phyloP scores from a whole-genome alignment of 208 protist species.

The Wallacemonas rigidus region DNA sequence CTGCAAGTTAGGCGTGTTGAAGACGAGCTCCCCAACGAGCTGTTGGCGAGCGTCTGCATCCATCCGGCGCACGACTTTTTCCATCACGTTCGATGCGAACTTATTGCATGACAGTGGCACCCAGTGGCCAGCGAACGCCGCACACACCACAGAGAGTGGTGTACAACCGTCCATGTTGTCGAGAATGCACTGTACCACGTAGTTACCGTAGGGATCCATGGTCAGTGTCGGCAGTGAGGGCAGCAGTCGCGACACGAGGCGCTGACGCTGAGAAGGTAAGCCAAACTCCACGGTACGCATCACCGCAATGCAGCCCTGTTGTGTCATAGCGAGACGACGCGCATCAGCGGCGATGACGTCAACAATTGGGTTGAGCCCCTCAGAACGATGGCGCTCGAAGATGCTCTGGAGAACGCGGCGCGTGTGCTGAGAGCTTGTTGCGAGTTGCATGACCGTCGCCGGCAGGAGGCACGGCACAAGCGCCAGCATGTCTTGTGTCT shows the following conservation, averaged over 20 bases:
- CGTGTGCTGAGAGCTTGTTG: slow-evolving; percentile 64
- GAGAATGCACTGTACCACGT: slow-evolving; percentile 86
- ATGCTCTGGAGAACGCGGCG: slow-evolving; percentile 73
- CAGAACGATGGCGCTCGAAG: slow-evolving; percentile 66
- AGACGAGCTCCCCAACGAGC: slow-evolving; percentile 69
- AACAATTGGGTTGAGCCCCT: slow-evolving; percentile 57
- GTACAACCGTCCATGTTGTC: slow-evolving; percentile 57
- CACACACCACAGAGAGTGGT: slow-evolving; percentile 38
- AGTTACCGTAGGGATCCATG: slow-evolving; percentile 88
- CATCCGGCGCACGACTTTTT: slow-evolving; percentile 71
- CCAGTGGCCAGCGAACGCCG: slow-evolving; percentile 61
- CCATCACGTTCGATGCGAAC: slow-evolving; percentile 90
- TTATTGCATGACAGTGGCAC: slow-evolving; percentile 79
- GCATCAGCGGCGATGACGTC: slow-evolving; percentile 49
- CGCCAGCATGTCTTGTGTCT: slow-evolving; percentile 44
- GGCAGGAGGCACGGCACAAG: slow-evolving; percentile 47
- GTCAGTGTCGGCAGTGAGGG: slow-evolving; percentile 55
- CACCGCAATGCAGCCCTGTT: slow-evolving; percentile 86
- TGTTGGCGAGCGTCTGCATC: slow-evolving; percentile 30
- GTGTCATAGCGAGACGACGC: slow-evolving; percentile 49
- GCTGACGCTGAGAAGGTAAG: slow-evolving; percentile 45
- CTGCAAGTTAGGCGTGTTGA: slow-evolving; percentile 52
- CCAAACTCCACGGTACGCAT: slow-evolving; percentile 77
- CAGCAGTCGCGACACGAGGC: slow-evolving; percentile 58
- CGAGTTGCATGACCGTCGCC: slow-evolving; percentile 42